These are phyloP conservation scores for Fusarium duplospermum DNA, from an alignment of 2,329 filamentous ascomycete species.

Conservation along the genomic window DNA sequence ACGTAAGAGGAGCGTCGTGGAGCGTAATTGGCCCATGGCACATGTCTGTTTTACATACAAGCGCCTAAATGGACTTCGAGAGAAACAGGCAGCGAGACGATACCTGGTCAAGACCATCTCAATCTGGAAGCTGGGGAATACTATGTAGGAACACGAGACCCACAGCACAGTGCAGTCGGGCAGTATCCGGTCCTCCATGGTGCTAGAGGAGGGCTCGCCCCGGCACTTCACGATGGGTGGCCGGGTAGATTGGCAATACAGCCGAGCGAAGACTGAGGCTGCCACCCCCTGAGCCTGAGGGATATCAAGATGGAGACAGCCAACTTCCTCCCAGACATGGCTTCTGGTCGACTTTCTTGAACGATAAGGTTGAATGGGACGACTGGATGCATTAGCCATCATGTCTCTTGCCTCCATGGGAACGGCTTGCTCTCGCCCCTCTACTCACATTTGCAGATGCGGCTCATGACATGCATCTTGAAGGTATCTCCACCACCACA, in stretches of 20 bases:
- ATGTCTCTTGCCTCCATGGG: background rate
- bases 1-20: background rate
- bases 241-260: background rate
- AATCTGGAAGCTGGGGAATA: background rate
- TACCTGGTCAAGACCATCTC: background rate
- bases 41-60: background rate
- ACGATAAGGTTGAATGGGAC: background rate
- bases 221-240: background rate
- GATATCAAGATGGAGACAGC: background rate
- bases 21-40: background rate
- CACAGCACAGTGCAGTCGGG: background rate
- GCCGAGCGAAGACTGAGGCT: background rate
- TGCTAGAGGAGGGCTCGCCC: background rate
- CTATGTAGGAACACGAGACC: background rate
- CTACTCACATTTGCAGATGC: background rate
- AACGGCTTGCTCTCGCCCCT: background rate
- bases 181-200: background rate
- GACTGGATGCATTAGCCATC: background rate
- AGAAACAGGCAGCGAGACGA: background rate
- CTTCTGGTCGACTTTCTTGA: background rate
- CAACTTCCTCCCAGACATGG: background rate
- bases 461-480: background rate
- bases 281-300: background rate
- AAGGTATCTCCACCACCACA: background rate
- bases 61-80: background rate